Evolutionary conservation across 768 basidiomycete genomes (phyloP).

Genomic region (Amanita subjunquillea): DNA sequence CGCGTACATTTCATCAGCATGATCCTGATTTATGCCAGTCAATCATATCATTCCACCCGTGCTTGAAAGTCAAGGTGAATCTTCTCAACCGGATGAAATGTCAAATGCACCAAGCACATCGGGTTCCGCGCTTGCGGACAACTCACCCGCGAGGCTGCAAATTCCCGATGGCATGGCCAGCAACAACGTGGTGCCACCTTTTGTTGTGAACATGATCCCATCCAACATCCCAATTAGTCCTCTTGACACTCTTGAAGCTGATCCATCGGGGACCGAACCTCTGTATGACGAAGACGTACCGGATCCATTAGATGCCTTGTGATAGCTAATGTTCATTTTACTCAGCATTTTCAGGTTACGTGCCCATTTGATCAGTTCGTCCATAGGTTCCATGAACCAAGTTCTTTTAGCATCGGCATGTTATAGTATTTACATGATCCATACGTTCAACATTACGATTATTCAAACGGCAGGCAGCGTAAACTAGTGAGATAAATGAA

Average conservation of each 20-base stretch:
- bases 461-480: background rate
- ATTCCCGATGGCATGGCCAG: background rate
- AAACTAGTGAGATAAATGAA: background rate
- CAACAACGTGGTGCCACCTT: background rate
- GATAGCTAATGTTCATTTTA: background rate
- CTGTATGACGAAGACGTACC: background rate
- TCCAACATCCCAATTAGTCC: background rate
- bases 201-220: background rate
- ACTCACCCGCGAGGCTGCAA: background rate
- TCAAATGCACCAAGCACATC: background rate
- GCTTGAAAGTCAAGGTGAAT: background rate
- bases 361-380: background rate
- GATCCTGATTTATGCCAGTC: conserved; percentile 15
- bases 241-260: background rate
- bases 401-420: conserved; percentile 4
- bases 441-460: background rate
- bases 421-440: conserved; percentile 2
- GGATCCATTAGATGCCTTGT: conserved; percentile 1
- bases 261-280: background rate
- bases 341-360: background rate
- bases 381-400: background rate
- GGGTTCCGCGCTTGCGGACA: background rate
- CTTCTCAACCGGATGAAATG: background rate
- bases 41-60: conserved; percentile 29
- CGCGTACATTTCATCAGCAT: conserved; percentile 2